These are phyloP conservation scores for Lunasporangiospora selenospora DNA, from an alignment of 192 early-diverging fungal genomes.

Conservation along the genomic window DNA sequence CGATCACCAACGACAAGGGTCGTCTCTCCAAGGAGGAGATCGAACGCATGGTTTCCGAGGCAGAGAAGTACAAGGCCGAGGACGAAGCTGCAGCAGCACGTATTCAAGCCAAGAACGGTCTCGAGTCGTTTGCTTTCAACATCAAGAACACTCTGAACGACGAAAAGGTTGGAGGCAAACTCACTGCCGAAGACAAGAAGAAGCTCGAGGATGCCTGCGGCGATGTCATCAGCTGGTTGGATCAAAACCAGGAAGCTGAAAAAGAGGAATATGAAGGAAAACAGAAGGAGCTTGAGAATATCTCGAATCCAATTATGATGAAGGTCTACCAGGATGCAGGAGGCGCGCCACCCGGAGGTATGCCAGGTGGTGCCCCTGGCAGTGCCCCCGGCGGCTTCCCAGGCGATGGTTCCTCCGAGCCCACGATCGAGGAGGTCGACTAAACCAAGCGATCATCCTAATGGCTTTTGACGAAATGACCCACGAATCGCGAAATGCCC, in stretches of 20 bases:
- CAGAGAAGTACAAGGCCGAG: slow-evolving; percentile 95
- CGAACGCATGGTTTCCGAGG: slow-evolving; percentile 91
- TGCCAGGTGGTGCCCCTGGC: slow-evolving; percentile 75
- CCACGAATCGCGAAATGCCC: too few relatives aligned
- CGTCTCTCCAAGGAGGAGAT: slow-evolving; percentile 97
- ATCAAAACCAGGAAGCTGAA: slow-evolving; percentile 86
- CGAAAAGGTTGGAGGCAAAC: slow-evolving; percentile 83
- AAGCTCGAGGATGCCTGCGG: slow-evolving; percentile 83
- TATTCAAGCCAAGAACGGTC: slow-evolving; percentile 85
- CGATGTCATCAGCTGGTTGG: slow-evolving; percentile 93
- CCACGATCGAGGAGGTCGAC: slow-evolving; percentile 79
- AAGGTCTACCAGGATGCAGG: slow-evolving; percentile 86
- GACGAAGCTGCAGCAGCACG: slow-evolving; percentile 89
- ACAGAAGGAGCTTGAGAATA: slow-evolving; percentile 92
- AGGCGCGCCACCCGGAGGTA: slow-evolving; percentile 69
- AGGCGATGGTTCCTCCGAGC: slow-evolving; percentile 51
- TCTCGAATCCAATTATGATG: slow-evolving; percentile 97
- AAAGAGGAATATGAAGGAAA: slow-evolving; percentile 95
- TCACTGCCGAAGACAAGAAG: slow-evolving; percentile 84
- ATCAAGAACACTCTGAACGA: slow-evolving; percentile 72
- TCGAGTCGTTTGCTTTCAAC: slow-evolving; percentile 92
- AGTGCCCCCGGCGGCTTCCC: slow-evolving; percentile 72
- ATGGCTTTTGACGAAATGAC: too few relatives aligned
- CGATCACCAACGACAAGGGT: slow-evolving; percentile 98
- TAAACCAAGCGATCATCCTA: too few relatives aligned